phyloP scores from a whole-genome alignment of 495 filamentous ascomycete species.

The Tuber aestivum region DNA sequence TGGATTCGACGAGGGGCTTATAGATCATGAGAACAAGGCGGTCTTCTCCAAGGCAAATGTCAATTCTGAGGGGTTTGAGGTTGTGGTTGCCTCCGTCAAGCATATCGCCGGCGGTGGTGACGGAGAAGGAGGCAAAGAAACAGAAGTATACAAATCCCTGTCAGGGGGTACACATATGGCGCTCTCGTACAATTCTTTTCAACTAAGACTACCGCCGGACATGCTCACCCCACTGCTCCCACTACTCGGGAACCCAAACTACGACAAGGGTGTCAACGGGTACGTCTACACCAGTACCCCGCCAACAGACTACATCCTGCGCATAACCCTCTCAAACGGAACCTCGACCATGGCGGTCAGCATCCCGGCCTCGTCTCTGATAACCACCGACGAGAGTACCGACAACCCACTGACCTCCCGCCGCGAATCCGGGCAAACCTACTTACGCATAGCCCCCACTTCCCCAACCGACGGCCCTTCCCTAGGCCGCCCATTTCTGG shows the following conservation, averaged over 20 bases:
- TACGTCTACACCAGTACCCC: slow-evolving; percentile 33
- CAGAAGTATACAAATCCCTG: slow-evolving; percentile 10
- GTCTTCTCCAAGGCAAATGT: slow-evolving; percentile 29
- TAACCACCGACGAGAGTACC: slow-evolving; percentile 18
- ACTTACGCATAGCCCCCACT: slow-evolving; percentile 33
- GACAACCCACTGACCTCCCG: slow-evolving; percentile 35
- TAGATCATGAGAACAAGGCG: slow-evolving; percentile 29
- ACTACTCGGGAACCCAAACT: slow-evolving; percentile 32
- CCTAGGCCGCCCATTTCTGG: slow-evolving; percentile 38
- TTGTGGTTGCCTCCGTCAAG: slow-evolving; percentile 22
- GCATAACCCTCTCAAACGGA: slow-evolving; percentile 38
- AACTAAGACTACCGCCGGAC: slow-evolving; percentile 27
- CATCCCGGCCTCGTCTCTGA: slow-evolving; percentile 37
- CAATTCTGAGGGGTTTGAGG: slow-evolving; percentile 15
- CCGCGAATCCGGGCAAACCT: slow-evolving; percentile 35
- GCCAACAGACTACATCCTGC: slow-evolving; percentile 31
- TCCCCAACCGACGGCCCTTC: slow-evolving; percentile 23
- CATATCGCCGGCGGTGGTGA: slow-evolving; percentile 13
- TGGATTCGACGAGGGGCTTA: slow-evolving; percentile 38
- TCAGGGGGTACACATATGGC: slow-evolving; percentile 10
- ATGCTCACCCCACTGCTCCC: slow-evolving; percentile 31
- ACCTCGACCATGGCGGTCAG: slow-evolving; percentile 16
- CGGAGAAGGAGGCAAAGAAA: slow-evolving; percentile 12
- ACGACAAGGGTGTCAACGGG: slow-evolving; percentile 25
- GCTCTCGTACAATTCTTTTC: slow-evolving; percentile 36